These are phyloP conservation scores for Gossypium gossypioides DNA, from an alignment of 441 rosid species.

Conservation along the genomic window DNA sequence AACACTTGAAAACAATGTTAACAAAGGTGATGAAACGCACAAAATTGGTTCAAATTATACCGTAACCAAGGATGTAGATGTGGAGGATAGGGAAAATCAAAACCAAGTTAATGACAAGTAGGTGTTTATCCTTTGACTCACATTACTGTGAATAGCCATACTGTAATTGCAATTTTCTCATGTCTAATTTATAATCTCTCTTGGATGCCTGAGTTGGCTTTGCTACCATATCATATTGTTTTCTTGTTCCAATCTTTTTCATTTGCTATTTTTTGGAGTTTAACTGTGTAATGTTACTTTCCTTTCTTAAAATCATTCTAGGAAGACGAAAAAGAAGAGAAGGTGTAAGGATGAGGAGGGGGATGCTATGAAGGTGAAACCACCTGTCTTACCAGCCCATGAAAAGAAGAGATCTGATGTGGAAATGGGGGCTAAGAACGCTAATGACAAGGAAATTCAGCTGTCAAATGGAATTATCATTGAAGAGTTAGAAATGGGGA, in stretches of 20 bases:
- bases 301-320: slow-evolving; percentile 12
- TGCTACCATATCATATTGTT: background rate
- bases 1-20: no score
- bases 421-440: background rate
- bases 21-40: background rate
- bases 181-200: background rate
- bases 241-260: background rate
- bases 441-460: slow-evolving; percentile 13
- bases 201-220: background rate
- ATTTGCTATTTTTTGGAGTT: slow-evolving; percentile 15
- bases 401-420: background rate
- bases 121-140: slow-evolving; percentile 15
- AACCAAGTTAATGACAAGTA: slow-evolving; percentile 22
- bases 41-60: slow-evolving; percentile 13
- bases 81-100: slow-evolving; percentile 20
- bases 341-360: slow-evolving; percentile 13
- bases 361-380: slow-evolving; percentile 4
- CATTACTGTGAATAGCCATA: background rate
- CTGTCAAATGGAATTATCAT: slow-evolving; percentile 33
- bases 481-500: slow-evolving; percentile 37
- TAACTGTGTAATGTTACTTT: slow-evolving; percentile 6
- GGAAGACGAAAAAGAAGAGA: slow-evolving; percentile 24
- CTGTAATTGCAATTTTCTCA: background rate
- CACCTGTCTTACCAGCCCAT: background rate
- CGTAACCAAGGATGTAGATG: background rate